phyloP scores from a whole-genome alignment of 345 rosid genomes.

The Arabidopsis arenosa region DNA sequence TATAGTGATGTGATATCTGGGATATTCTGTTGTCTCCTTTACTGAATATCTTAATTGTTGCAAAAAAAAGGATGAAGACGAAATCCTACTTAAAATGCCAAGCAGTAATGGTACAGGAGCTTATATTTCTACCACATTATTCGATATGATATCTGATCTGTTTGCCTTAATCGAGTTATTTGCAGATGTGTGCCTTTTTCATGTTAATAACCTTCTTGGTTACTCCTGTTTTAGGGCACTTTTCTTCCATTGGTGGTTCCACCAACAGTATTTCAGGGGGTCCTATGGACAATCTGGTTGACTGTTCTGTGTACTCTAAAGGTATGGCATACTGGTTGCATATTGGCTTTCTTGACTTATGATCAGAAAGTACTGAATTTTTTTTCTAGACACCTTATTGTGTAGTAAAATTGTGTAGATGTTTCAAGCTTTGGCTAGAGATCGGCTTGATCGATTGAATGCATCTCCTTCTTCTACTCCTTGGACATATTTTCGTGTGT shows the following conservation, averaged over 20 bases:
- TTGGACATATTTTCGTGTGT: conserved; percentile 77
- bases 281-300: conserved; percentile 5
- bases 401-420: neutral
- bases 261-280: neutral
- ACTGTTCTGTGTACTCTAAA: conserved; percentile 3
- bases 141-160: neutral
- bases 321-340: neutral
- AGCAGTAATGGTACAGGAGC: neutral
- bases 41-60: neutral
- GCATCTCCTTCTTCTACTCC: conserved; percentile 87
- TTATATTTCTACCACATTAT: neutral
- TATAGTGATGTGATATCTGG: neutral
- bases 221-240: conserved; percentile 23
- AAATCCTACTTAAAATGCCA: neutral
- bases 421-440: conserved; percentile 39
- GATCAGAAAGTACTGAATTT: neutral
- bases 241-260: neutral
- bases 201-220: conserved; percentile 28
- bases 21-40: neutral
- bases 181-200: neutral
- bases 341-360: neutral
- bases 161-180: neutral
- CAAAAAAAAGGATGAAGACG: neutral
- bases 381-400: neutral
- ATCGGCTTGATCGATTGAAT: conserved; percentile 83